Evolutionary conservation across 345 rosid species (phyloP).

Genomic region (Eucalyptus grandis): DNA sequence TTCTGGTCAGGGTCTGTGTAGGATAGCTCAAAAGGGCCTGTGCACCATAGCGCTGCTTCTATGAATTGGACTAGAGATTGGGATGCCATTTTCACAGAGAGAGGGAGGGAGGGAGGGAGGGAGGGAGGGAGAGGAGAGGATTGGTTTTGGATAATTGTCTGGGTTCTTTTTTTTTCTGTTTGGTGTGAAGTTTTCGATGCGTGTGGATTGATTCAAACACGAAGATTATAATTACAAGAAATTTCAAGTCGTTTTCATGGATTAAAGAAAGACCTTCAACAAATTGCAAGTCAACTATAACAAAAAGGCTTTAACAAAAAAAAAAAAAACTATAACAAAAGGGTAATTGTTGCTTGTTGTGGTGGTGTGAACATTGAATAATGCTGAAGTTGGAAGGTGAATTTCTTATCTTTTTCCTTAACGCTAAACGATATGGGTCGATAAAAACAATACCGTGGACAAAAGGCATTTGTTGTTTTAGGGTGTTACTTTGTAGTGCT

Average conservation of each 20-base stretch:
- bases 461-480: not conserved
- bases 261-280: not conserved
- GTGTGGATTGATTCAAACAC: not conserved
- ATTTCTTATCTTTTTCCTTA: not conserved
- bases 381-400: not conserved
- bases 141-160: not conserved
- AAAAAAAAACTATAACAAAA: not conserved
- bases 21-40: slow-evolving; percentile 27
- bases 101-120: not conserved
- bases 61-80: slow-evolving; percentile 34
- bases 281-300: not conserved
- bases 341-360: not conserved
- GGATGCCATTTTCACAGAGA: slow-evolving; percentile 14
- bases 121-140: not conserved
- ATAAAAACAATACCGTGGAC: not conserved
- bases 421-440: not conserved
- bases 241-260: not conserved
- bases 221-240: not conserved
- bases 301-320: not conserved
- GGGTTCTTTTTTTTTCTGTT: not conserved
- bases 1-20: slow-evolving; percentile 54
- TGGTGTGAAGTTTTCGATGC: not conserved
- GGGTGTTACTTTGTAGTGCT: not conserved
- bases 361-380: not conserved
- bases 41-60: slow-evolving; percentile 37